Evolutionary conservation across 1,139 yeast genomes (phyloP).

Genomic region (Pichia sp.): DNA sequence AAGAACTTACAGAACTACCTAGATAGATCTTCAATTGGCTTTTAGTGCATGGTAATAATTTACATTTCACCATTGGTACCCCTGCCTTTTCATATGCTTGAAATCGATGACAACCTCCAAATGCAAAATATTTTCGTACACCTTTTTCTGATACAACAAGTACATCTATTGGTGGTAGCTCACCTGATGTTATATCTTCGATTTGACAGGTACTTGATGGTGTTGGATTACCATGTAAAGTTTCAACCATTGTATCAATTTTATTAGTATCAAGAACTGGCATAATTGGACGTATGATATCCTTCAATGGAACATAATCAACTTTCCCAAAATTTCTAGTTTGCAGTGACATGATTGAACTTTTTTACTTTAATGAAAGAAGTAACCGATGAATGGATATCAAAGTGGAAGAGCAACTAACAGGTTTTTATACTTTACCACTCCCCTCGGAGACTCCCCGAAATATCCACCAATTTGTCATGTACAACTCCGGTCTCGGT

Average conservation of each 20-base stretch:
- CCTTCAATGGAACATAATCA: slow-evolving; percentile 53
- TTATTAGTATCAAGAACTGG: slow-evolving; percentile 70
- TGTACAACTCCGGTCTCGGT: too few species aligned
- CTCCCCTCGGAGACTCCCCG: too few species aligned
- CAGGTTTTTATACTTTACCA: too few species aligned
- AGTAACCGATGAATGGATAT: too few species aligned
- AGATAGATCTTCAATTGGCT: slow-evolving; percentile 53
- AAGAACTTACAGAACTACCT: slow-evolving; percentile 54
- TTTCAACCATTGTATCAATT: slow-evolving; percentile 73
- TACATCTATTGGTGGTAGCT: slow-evolving; percentile 72
- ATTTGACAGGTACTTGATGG: slow-evolving; percentile 57
- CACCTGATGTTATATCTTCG: slow-evolving; percentile 52
- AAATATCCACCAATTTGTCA: too few species aligned
- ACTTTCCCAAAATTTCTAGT: slow-evolving; percentile 38
- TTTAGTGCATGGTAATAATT: slow-evolving; percentile 60
- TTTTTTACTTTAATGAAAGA: neutral
- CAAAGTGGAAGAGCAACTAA: too few species aligned
- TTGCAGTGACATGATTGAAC: slow-evolving; percentile 33
- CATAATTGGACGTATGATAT: slow-evolving; percentile 72
- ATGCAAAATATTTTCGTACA: slow-evolving; percentile 60
- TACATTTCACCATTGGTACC: slow-evolving; percentile 52
- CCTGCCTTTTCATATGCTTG: slow-evolving; percentile 60
- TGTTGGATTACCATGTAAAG: slow-evolving; percentile 56
- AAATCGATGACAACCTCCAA: slow-evolving; percentile 80
- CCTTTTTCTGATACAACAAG: slow-evolving; percentile 59